phyloP scores from a whole-genome alignment of 768 basidiomycete genomes.

The Pisolithus albus region DNA sequence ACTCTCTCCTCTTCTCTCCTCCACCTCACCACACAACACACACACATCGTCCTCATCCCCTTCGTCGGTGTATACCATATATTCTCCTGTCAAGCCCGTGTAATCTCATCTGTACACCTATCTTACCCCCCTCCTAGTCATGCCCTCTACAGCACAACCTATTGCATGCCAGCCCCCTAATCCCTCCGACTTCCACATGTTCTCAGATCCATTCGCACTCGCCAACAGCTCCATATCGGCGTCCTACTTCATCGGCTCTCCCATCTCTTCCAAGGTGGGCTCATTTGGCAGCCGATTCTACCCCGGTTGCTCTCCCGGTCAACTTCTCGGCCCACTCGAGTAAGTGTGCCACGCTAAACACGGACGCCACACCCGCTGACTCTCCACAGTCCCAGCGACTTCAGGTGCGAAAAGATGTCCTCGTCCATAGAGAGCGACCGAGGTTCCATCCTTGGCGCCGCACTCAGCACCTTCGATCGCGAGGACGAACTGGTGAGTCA shows the following conservation, averaged over 20 bases:
- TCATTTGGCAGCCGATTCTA: slow-evolving; percentile 61
- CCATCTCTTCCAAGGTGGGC: slow-evolving; percentile 62
- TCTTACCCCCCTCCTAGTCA: slow-evolving; percentile 8
- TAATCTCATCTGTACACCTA: slow-evolving; percentile 8
- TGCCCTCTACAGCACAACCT: slow-evolving; percentile 37
- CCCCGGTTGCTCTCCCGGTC: slow-evolving; percentile 56
- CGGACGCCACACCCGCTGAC: background rate
- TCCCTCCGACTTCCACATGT: slow-evolving; percentile 28
- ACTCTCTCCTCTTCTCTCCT: background rate
- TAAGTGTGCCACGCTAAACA: slow-evolving; percentile 30
- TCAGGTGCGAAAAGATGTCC: slow-evolving; percentile 39
- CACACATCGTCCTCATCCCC: slow-evolving; percentile 6
- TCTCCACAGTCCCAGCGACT: slow-evolving; percentile 35
- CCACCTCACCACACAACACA: slow-evolving; percentile 1
- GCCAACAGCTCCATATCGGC: slow-evolving; percentile 48
- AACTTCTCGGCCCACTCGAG: slow-evolving; percentile 60
- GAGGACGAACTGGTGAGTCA: slow-evolving; percentile 66
- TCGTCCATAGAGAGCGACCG: slow-evolving; percentile 58
- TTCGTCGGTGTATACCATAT: slow-evolving; percentile 1
- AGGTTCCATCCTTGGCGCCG: slow-evolving; percentile 49
- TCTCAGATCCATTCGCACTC: slow-evolving; percentile 44
- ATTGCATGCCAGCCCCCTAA: slow-evolving; percentile 33
- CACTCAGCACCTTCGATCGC: slow-evolving; percentile 56
- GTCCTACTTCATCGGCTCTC: slow-evolving; percentile 67
- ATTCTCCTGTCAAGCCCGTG: background rate